A percentile compares a stretch with the other conserved stretches of the same genome.
These are phyloP conservation scores for Syncephalis fuscata DNA, from an alignment of 371 early-diverging fungal species.

Conservation along the genomic window DNA sequence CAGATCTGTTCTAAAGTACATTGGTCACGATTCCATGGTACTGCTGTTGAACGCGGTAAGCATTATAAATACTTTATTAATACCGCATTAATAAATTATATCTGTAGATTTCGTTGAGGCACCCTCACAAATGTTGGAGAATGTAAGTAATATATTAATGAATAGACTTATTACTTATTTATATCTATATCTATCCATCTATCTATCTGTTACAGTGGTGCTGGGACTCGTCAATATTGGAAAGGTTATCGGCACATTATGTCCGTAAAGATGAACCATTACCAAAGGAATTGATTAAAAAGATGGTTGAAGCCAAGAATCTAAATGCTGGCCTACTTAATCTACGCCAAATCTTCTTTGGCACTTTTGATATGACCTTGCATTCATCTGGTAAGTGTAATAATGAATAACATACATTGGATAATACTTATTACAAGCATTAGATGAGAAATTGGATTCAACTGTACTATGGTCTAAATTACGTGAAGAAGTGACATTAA, in stretches of 20 bases:
- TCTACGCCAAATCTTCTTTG: constrained; percentile 64
- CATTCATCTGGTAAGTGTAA: constrained; percentile 26
- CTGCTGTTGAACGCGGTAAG: constrained; percentile 32
- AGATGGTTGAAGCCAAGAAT: constrained; percentile 37
- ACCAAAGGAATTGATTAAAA: constrained; percentile 49
- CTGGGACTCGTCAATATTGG: constrained; percentile 55
- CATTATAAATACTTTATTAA: constrained; percentile 11
- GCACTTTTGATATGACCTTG: constrained; percentile 52
- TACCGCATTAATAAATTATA: constrained; percentile 7
- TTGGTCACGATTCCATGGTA: constrained; percentile 58
- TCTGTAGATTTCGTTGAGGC: constrained; percentile 77
- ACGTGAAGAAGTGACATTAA: too few species aligned
- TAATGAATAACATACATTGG: neutral
- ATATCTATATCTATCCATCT: too few species aligned
- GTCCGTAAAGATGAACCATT: constrained; percentile 40
- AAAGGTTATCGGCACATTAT: constrained; percentile 52
- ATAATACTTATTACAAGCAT: too few species aligned
- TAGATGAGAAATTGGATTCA: too few species aligned
- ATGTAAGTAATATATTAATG: too few species aligned
- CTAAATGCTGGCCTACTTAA: constrained; percentile 52
- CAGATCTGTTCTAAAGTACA: constrained; percentile 54
- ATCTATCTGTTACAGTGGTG: too few species aligned
- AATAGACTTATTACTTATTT: constrained; percentile 1
- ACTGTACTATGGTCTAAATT: too few species aligned
- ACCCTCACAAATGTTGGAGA: constrained; percentile 73